Conservation (phyloP, 1,284 basidiomycete genomes). For the Fomitopsis palustris region DNA sequence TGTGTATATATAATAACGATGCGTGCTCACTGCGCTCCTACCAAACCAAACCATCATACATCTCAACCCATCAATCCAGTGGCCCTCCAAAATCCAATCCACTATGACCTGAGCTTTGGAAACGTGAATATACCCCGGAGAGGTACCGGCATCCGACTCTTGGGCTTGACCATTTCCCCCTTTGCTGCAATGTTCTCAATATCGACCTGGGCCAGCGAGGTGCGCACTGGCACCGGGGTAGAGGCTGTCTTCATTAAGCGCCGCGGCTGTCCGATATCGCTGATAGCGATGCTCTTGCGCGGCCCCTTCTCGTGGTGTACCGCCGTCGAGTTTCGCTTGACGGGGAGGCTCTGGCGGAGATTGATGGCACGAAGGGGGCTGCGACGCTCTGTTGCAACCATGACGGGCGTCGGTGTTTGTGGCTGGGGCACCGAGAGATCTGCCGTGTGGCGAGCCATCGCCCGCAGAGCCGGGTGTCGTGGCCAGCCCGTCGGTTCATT, state of each 20-base stretch:
- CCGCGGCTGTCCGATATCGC: conserved; percentile 12
- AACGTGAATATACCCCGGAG: conserved; percentile 26
- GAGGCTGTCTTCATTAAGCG: conserved; percentile 13
- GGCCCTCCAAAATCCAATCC: background rate
- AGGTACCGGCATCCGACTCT: conserved; percentile 26
- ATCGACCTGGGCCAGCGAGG: background rate
- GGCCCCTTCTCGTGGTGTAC: background rate
- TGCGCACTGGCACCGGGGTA: conserved; percentile 1
- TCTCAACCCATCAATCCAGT: background rate
- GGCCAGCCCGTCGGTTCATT: conserved; percentile 15
- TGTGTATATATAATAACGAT: no score
- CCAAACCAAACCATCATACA: background rate
- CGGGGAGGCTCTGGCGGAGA: conserved; percentile 20
- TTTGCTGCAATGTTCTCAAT: conserved; percentile 1
- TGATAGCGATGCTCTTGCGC: conserved; percentile 5
- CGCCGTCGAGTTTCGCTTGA: conserved; percentile 11
- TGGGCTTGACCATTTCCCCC: conserved; percentile 10
- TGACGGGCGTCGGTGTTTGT: conserved; percentile 10
- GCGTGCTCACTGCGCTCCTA: background rate
- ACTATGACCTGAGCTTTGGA: conserved; percentile 23
- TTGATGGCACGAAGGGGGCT: conserved; percentile 19
- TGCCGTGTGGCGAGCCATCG: conserved; percentile 12
- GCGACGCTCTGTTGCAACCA: conserved; percentile 11
- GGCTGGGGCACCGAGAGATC: background rate
- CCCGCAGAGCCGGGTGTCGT: conserved; percentile 28